Conservation (phyloP, 2,329 filamentous ascomycete species). For the Fonsecaea erecta region DNA sequence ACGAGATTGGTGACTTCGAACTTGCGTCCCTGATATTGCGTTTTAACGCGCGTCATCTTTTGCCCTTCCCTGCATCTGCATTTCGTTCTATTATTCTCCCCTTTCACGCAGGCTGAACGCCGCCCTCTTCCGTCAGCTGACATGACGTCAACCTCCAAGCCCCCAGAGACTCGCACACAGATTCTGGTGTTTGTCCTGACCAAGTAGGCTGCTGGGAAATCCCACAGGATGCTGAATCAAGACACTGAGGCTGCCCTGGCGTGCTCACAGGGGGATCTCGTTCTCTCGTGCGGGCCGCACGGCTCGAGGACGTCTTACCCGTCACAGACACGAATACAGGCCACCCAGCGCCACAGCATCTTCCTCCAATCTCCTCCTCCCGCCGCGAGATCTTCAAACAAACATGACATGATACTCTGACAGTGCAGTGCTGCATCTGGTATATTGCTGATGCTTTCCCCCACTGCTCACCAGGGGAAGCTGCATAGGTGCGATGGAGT, state of each 20-base stretch:
- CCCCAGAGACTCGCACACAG: not conserved
- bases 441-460: slow-evolving; percentile 7
- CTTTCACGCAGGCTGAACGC: not conserved
- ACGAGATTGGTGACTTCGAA: not conserved
- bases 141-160: slow-evolving; percentile 18
- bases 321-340: not conserved
- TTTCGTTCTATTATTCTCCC: not conserved
- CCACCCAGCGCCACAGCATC: not conserved
- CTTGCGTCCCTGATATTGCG: not conserved
- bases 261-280: slow-evolving; percentile 14
- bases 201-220: no score
- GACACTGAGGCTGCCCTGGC: not conserved
- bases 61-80: not conserved
- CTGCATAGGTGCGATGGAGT: slow-evolving; percentile 5
- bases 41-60: not conserved
- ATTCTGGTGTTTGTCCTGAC: not conserved
- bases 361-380: not conserved
- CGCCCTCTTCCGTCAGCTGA: slow-evolving; percentile 11
- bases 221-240: slow-evolving; percentile 2
- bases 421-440: slow-evolving; percentile 2
- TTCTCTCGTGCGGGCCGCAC: slow-evolving; percentile 10
- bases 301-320: not conserved
- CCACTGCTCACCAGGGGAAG: not conserved
- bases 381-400: not conserved
- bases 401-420: slow-evolving; percentile 9